Evolutionary conservation across 257 asterid species (phyloP), one percentile per base, ranked within the genome.

Genomic region (Cynanchum wilfordii): DNA sequence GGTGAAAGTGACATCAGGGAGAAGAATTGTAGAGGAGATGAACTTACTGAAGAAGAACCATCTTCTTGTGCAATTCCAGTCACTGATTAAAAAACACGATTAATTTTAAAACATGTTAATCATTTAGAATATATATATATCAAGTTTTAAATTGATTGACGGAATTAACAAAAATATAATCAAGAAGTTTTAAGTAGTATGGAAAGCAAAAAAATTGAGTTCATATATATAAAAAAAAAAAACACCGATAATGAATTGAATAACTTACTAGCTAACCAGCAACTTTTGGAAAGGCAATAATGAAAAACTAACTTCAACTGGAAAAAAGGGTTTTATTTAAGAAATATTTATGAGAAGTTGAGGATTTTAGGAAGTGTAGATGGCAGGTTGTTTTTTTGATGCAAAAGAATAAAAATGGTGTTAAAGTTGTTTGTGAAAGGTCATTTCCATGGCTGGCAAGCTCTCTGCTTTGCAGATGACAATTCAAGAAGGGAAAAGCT

Each of bases 1-100:
- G 93, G 92, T 12, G 90, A 85, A 55, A 85, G 81, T 20, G 95
- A 85, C 96, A 88, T 86, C 79, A 81, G 64, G 65, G 92, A 85
- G 65, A 88, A 77, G 79, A 83, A 75, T 42, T 85, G 96, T 42
- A 86, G 84, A 15, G 93, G 89, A 3, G 95, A 90, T 29, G 96
- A 84, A 36, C 81, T 79, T 7, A 82, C 70, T 11, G 90, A 85
- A 57, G 94, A 81, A 0, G 95, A 84, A 66, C 87, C 93, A n/a
- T 86, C 93, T 68, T 87, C 93, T 72, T 81, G 89, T 56, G 79
- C 81, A 87, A 88, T 84, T 56, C 36, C 73, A 64, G 64, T 63
- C 76, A 68, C 69, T 38, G 56, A 73, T 3, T 42, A 10, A 42
- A 42, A 42, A 42, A 8, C 38, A 33, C 1, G 33, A 30, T 30